Conservation (phyloP, 345 rosid genomes). For the Boechera retrofracta region DNA sequence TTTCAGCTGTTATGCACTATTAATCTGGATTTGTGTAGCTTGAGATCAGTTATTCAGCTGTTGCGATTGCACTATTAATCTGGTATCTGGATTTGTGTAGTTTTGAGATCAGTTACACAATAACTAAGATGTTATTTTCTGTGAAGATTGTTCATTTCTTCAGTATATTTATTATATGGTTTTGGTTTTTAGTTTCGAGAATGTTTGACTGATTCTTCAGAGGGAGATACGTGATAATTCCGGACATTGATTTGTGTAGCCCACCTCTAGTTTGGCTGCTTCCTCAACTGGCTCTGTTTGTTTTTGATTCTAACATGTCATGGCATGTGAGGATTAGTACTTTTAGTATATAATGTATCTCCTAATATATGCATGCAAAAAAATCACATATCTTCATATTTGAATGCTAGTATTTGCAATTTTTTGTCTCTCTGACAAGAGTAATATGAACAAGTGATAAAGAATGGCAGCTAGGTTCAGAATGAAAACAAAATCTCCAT, state of each 20-base stretch:
- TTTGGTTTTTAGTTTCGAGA: constrained; percentile 24
- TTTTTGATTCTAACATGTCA: constrained; percentile 31
- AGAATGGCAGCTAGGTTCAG: constrained; percentile 1
- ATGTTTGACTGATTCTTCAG: constrained; percentile 47
- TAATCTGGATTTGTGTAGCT: constrained; percentile 20
- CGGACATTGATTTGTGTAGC: constrained; percentile 46
- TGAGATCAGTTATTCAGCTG: constrained; percentile 6
- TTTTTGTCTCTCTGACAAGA: constrained; percentile 9
- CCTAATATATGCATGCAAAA: constrained; percentile 12
- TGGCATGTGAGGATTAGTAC: constrained; percentile 37
- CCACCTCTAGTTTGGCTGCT: constrained; percentile 46
- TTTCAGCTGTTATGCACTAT: constrained; percentile 9
- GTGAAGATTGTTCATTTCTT: not conserved
- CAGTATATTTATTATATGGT: not conserved
- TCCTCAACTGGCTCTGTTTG: constrained; percentile 42
- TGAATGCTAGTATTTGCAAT: constrained; percentile 11
- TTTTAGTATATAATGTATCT: not conserved
- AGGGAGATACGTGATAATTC: constrained; percentile 39
- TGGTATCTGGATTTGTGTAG: constrained; percentile 9
- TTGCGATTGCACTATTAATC: not conserved
- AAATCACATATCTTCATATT: constrained; percentile 17
- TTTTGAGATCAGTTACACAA: constrained; percentile 12
- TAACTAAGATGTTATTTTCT: constrained; percentile 3
- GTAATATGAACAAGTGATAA: constrained; percentile 22
- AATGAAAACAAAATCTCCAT: constrained; percentile 31